Conservation (phyloP, 306 rosid genomes). For the Hylodesmum podocarpum region DNA sequence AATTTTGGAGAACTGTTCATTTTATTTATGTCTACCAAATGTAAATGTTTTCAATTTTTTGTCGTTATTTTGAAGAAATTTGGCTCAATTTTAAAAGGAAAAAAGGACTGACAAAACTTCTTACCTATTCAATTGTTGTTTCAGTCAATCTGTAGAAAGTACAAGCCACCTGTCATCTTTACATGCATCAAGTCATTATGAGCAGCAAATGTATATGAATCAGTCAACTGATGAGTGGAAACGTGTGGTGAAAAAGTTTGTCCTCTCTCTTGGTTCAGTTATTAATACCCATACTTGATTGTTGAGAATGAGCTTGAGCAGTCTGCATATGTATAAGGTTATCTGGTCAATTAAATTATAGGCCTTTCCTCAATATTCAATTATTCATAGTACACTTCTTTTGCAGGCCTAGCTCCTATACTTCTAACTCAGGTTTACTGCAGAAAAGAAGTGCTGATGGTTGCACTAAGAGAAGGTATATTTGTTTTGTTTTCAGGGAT, state of each 20-base stretch:
- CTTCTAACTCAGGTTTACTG: constrained; percentile 36
- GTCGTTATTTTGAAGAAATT: not conserved
- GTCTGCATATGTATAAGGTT: constrained; percentile 22
- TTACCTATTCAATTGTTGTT: constrained; percentile 31
- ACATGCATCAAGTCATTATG: constrained; percentile 34
- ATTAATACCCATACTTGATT: constrained; percentile 11
- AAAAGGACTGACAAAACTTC: constrained; percentile 21
- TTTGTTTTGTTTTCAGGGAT: constrained; percentile 17
- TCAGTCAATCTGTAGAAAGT: constrained; percentile 47
- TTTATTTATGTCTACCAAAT: not conserved
- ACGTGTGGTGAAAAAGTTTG: constrained; percentile 49
- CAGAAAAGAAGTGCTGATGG: constrained; percentile 70
- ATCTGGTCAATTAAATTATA: constrained; percentile 5
- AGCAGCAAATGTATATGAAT: constrained; percentile 39
- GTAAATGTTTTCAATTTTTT: constrained; percentile 2
- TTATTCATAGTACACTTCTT: not conserved
- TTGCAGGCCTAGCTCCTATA: constrained; percentile 55
- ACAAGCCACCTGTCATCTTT: constrained; percentile 37
- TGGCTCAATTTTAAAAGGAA: constrained; percentile 2
- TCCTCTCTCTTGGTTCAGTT: constrained; percentile 35
- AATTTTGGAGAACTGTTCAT: not conserved
- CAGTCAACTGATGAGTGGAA: constrained; percentile 50
- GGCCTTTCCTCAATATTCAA: constrained; percentile 23
- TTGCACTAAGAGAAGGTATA: constrained; percentile 79
- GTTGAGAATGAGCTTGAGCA: constrained; percentile 22